These are phyloP conservation scores for Selaginella tamariscina DNA, from an alignment of 75 land plant species.

Conservation along the genomic window DNA sequence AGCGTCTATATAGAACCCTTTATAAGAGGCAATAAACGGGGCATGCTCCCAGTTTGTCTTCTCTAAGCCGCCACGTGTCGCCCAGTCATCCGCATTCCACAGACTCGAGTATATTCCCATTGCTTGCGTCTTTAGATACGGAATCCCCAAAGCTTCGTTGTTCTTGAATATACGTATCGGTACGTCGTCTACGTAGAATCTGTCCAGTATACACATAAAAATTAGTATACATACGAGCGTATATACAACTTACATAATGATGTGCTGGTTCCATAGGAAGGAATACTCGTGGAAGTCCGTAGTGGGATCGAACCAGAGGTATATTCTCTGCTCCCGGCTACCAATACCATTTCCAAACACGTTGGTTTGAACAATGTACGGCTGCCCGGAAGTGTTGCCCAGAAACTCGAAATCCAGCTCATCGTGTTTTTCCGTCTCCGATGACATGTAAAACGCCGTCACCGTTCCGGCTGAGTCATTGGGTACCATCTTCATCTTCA, in stretches of 20 bases:
- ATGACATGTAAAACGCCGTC: no score
- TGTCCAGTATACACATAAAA: no score
- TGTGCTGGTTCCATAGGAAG: conserved; percentile 31
- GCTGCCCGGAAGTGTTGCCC: conserved; percentile 34
- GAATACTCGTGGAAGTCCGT: conserved; percentile 32
- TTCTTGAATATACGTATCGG: conserved; percentile 25
- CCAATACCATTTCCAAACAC: conserved; percentile 38
- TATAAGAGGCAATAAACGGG: conserved; percentile 17
- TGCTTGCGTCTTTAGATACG: conserved; percentile 16
- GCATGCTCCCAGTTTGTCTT: conserved; percentile 16
- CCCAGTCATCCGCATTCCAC: no score
- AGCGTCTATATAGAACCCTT: conserved; percentile 18
- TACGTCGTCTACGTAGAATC: conserved; percentile 22
- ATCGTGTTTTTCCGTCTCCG: conserved; percentile 24
- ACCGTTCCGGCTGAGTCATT: conserved; percentile 70
- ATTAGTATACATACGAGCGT: no score
- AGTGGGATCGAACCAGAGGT: no score
- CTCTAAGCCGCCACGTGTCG: conserved; percentile 17
- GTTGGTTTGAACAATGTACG: no score
- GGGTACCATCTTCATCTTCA: conserved; percentile 45
- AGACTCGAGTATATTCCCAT: conserved; percentile 21
- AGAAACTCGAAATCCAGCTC: conserved; percentile 41
- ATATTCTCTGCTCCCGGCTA: conserved; percentile 31
- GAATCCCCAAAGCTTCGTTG: conserved; percentile 14
- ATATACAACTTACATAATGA: conserved; percentile 22